Evolutionary conservation across 441 rosid genomes (phyloP).

Genomic region (Manihot esculenta): DNA sequence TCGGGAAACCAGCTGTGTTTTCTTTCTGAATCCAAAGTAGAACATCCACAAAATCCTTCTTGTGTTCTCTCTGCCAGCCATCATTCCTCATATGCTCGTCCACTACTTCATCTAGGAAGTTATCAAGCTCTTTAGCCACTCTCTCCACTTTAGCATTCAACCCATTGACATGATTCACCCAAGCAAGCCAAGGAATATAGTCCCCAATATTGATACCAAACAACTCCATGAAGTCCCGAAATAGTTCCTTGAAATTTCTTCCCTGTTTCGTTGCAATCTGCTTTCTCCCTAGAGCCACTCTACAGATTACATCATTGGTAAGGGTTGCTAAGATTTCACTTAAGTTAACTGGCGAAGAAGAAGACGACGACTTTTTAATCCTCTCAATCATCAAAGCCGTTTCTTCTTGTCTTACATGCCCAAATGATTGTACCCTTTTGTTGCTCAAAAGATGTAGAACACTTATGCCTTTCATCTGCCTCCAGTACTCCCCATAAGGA

Average conservation of each 20-base stretch:
- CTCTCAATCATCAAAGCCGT: slow-evolving; percentile 8
- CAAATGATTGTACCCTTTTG: slow-evolving; percentile 34
- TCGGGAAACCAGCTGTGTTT: slow-evolving; percentile 19
- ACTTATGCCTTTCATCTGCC: slow-evolving; percentile 40
- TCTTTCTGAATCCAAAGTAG: slow-evolving; percentile 37
- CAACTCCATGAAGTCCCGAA: slow-evolving; percentile 34
- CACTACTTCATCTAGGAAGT: slow-evolving; percentile 39
- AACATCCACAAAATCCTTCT: slow-evolving; percentile 38
- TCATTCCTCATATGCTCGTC: slow-evolving; percentile 17
- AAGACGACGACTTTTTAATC: neutral
- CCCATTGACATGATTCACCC: slow-evolving; percentile 43
- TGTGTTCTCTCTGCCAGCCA: neutral
- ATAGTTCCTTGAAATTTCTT: slow-evolving; percentile 38
- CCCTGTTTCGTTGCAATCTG: slow-evolving; percentile 34
- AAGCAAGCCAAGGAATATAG: slow-evolving; percentile 55
- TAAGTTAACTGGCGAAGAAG: slow-evolving; percentile 17
- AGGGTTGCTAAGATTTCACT: slow-evolving; percentile 24
- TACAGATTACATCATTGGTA: slow-evolving; percentile 30
- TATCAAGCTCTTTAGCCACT: slow-evolving; percentile 41
- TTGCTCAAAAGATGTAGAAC: slow-evolving; percentile 40
- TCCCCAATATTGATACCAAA: slow-evolving; percentile 47
- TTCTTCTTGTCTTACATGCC: slow-evolving; percentile 40
- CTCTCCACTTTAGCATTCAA: slow-evolving; percentile 38
- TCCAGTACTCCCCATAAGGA: slow-evolving; percentile 50
- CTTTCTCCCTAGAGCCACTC: slow-evolving; percentile 36